Base-by-base conservation (phyloP, 23 red algal genomes). In the Gracilariopsis chorda region DNA sequence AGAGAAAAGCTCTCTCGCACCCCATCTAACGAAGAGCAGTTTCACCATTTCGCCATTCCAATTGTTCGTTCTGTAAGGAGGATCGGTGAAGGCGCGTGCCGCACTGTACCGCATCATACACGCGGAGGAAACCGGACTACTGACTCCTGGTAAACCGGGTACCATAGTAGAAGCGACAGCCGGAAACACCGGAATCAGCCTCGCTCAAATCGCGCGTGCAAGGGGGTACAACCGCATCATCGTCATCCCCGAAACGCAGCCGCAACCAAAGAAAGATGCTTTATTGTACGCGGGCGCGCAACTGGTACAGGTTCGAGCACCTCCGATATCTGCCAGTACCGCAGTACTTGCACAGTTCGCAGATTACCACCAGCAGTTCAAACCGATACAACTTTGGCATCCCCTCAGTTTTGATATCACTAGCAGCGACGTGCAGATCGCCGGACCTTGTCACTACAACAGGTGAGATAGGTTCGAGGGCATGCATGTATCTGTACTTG, bases 181-280 rank as follows among this genome's bases (percentile, higher is more conserved):
- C 1, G 94, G 94, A 0, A 96, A 96, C 89, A 96, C 94, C 29
- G 94, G 94, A 40, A 96, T 96, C 53, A 90, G 88, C 21, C 82
- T 96, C 2, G 88, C 94, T 19, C 48, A 92, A 16, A 60, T 96
- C 25, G 94, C 88, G 2, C 17, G 52, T n/a, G 73, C 88, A 21
- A 59, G 81, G 13, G 94, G 94, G 36, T 96, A 96, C 68, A 33
- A 70, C 8, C 88, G 79, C 48, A 53, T 96, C 47, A 87, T 92
- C 48, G 94, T 96, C 24, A 92, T 96, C 28, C 94, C 94, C 5
- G 43, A 67, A 3, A 88, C 80, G 32, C 87, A 92, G 70, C 88
- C 88, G 23, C 63, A 92, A 65, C 80, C 92, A 63, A 96, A 92
- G 82, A 92, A 92, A 51, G 80, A 92, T 41, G 83, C 91, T 20